These are phyloP conservation scores for Teratosphaeriaceae sp. DNA, from an alignment of 2,329 filamentous ascomycete species.

Conservation along the genomic window DNA sequence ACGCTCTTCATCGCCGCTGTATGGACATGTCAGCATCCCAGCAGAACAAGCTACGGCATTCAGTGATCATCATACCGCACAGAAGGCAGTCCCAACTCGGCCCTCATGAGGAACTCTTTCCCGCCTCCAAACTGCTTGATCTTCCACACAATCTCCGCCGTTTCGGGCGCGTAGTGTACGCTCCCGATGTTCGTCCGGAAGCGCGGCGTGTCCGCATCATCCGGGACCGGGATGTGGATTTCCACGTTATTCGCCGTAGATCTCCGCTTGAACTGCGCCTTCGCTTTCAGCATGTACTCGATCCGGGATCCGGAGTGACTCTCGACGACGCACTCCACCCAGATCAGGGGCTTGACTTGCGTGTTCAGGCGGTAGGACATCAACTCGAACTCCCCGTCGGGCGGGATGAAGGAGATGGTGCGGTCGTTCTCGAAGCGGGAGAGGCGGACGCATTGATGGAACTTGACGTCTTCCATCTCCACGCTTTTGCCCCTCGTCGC, in stretches of 20 bases:
- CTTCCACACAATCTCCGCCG: constrained; percentile 98
- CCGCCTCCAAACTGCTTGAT: constrained; percentile 99
- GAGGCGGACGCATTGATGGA: constrained; percentile 94
- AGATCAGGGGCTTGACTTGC: constrained; percentile 96
- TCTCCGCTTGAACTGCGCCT: constrained; percentile 94
- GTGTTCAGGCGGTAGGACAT: constrained; percentile 99
- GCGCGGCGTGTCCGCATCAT: constrained; percentile 90
- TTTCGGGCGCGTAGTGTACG: constrained; percentile 95
- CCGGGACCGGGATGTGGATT: constrained; percentile 92
- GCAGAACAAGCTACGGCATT: too few relatives aligned
- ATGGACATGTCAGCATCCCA: too few relatives aligned
- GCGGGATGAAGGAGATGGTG: constrained; percentile 97
- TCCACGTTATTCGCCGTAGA: constrained; percentile 99
- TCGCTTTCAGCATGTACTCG: constrained; percentile 98
- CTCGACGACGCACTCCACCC: constrained; percentile 97
- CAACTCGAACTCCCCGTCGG: constrained; percentile 97
- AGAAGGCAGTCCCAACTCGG: constrained; percentile 86
- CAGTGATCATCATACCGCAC: too few relatives aligned
- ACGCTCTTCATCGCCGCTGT: constrained; percentile 76
- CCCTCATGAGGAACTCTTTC: constrained; percentile 98
- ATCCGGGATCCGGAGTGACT: constrained; percentile 92
- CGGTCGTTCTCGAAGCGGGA: constrained; percentile 97
- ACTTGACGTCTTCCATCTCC: constrained; percentile 99
- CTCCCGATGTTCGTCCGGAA: constrained; percentile 97
- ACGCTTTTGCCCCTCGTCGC: constrained; percentile 94